Evolutionary conservation across 23 red algal genomes (phyloP), one percentile per base, ranked within the genome.

Genomic region (Gracilaria caudata): DNA sequence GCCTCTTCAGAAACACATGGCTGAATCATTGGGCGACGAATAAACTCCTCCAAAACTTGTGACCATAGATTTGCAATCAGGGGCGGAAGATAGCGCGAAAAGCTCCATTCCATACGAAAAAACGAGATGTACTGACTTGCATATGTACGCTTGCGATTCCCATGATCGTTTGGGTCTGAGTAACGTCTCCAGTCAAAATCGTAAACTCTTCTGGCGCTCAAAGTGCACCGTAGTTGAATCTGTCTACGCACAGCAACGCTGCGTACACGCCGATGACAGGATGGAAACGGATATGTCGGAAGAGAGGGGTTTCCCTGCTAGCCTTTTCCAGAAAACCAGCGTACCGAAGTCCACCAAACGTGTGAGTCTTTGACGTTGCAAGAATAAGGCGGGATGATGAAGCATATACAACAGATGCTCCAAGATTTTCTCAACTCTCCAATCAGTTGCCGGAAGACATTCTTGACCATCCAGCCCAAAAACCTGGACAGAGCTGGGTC

Each of bases 181-280:
- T 55, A 49, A 86, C 23, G 10, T 98, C 84, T 21, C 95, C 95
- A 71, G 21, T 59, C 19, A 93, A 68, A 32, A 98, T 94, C 13
- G 33, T 14, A 30, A 33, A 57, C 63, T 98, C 84, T 68, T 98
- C 81, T 21, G 83, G 80, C 19, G 90, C 89, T 1, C 90, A 84
- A 37, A 98, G 53, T 54, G 70, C 92, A 41, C 86, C 90, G 63
- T 90, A 98, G 37, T 98, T 98, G 37, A 93, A 90, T 1, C 78
- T 44, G 56, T 98, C 95, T 7, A 92, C 84, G 68, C 94, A 94
- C 35, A 94, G 29, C 4, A 98, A 35, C 14, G 63, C 78, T 28
- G 79, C 59, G 43, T 93, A 84, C 4, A 98, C 83, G 8, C 73
- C 91, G 17, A 94, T 66, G 19, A 98, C 54, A 38, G 95, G 95